Evolutionary conservation across 345 rosid genomes (phyloP).

Genomic region (Heritiera littoralis): DNA sequence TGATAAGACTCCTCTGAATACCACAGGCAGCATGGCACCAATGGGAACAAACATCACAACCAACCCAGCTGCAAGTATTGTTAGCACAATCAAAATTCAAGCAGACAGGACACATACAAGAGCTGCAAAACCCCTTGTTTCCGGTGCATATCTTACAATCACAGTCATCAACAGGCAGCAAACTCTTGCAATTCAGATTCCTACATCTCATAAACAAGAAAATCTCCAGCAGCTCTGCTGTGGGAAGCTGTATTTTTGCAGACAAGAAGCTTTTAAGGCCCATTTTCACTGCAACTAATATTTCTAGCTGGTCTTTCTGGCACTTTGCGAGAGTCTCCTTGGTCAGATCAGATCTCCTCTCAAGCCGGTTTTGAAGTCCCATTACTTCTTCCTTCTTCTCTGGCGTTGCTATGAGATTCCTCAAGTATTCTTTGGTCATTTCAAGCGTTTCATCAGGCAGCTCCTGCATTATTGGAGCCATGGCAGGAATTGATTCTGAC

Average conservation of each 20-base stretch:
- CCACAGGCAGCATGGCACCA: conserved; percentile 99
- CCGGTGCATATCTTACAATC: conserved; percentile 89
- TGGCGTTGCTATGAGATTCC: conserved; percentile 49
- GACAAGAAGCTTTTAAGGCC: conserved; percentile 74
- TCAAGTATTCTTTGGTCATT: conserved; percentile 64
- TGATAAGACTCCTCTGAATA: conserved; percentile 72
- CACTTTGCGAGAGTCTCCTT: conserved; percentile 84
- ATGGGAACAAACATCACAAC: conserved; percentile 96
- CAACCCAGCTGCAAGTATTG: conserved; percentile 99
- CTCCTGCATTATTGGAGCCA: conserved; percentile 70
- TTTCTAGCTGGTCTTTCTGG: conserved; percentile 72
- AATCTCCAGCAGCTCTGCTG: conserved; percentile 70
- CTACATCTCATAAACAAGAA: conserved; percentile 77
- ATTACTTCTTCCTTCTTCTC: conserved; percentile 68
- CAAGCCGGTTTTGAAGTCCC: conserved; percentile 63
- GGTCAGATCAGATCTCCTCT: conserved; percentile 80
- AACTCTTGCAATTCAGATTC: conserved; percentile 77
- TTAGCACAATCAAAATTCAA: conserved; percentile 84
- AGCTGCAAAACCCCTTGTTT: conserved; percentile 89
- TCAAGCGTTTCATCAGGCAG: conserved; percentile 74
- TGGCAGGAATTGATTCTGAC: conserved; percentile 58
- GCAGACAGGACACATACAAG: conserved; percentile 97
- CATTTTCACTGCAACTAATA: conserved; percentile 70
- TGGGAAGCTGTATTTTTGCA: conserved; percentile 54
- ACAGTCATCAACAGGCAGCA: conserved; percentile 95